These are phyloP conservation scores for Crithidia sp. DNA, from an alignment of 208 protist genomes.

Conservation along the genomic window DNA sequence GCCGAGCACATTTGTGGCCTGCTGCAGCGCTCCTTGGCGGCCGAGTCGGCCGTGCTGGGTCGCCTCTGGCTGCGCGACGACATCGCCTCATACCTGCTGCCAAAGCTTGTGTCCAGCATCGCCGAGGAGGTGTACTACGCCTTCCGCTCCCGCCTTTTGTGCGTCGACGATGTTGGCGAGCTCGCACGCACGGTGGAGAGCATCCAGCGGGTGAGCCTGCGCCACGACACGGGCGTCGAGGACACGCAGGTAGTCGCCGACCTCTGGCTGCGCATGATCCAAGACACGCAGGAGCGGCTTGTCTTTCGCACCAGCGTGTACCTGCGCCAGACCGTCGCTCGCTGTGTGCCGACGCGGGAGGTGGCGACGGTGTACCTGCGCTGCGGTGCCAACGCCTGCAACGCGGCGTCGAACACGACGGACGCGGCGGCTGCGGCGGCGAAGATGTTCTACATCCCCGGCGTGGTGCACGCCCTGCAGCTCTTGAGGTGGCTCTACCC, in stretches of 20 bases:
- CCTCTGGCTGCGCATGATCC: constrained; percentile 79
- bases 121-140: constrained; percentile 79
- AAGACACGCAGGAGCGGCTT: constrained; percentile 87
- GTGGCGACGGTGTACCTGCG: constrained; percentile 49
- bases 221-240: constrained; percentile 32
- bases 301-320: constrained; percentile 85
- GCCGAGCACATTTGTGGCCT: constrained; percentile 56
- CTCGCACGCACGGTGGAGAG: constrained; percentile 69
- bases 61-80: constrained; percentile 83
- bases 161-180: constrained; percentile 77
- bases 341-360: constrained; percentile 43
- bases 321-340: constrained; percentile 61
- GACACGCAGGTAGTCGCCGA: constrained; percentile 51
- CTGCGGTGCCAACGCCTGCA: constrained; percentile 28
- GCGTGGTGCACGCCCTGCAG: constrained; percentile 59
- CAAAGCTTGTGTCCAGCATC: constrained; percentile 60
- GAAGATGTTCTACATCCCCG: constrained; percentile 51
- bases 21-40: constrained; percentile 58
- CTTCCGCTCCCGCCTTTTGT: constrained; percentile 82
- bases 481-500: constrained; percentile 81
- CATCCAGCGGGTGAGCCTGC: constrained; percentile 62
- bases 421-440: not conserved
- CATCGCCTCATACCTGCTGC: constrained; percentile 53
- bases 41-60: constrained; percentile 64
- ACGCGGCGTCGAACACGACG: not conserved